Evolutionary conservation across 176 grass and related monocot genomes (phyloP).

Genomic region (Cymbopogon citratus): DNA sequence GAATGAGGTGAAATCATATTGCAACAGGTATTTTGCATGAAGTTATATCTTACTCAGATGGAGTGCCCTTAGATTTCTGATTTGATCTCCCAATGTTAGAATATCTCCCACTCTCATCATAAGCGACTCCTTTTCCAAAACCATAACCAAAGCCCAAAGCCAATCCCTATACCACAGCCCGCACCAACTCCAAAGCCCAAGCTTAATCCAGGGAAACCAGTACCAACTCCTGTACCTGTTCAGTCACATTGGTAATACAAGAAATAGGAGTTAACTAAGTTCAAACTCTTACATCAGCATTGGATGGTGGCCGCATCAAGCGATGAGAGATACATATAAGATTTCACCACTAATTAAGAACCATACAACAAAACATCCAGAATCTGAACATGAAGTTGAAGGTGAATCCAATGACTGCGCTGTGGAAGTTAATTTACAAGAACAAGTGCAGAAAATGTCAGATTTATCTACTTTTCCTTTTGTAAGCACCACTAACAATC

Average conservation of each 20-base stretch:
- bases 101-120: conserved; percentile 46
- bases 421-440: too few relatives aligned
- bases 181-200: conserved; percentile 52
- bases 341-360: neutral
- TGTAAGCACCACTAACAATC: neutral
- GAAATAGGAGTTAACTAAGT: neutral
- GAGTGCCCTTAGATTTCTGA: conserved; percentile 6
- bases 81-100: conserved; percentile 50
- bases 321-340: neutral
- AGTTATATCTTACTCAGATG: conserved; percentile 44
- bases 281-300: neutral
- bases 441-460: neutral
- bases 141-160: conserved; percentile 67
- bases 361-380: neutral
- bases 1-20: neutral
- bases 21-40: neutral
- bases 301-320: neutral
- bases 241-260: neutral
- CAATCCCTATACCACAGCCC: conserved; percentile 62
- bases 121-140: conserved; percentile 50
- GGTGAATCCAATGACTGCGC: neutral
- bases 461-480: neutral
- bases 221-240: conserved; percentile 46
- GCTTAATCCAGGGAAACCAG: conserved; percentile 51
- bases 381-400: neutral